Base-by-base conservation (phyloP, 192 early-diverging fungal genomes). In the Spizellomyces punctatus region DNA sequence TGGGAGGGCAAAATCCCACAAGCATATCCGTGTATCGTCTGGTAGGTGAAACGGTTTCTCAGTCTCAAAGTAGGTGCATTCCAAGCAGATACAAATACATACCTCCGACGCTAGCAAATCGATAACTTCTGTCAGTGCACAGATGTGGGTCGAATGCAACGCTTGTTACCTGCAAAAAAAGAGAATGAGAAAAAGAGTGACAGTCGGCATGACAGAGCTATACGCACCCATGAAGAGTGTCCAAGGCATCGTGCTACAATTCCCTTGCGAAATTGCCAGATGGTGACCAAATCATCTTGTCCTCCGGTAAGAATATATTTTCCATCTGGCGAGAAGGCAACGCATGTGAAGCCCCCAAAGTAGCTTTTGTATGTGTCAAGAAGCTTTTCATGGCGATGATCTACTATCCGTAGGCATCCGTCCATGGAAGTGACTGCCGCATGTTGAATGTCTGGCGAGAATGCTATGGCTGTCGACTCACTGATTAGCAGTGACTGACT, bases 1-100 rank as follows among this genome's bases (percentile, higher is more conserved):
- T 9, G 84, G 75, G 10, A 93, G 82, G 54, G 91, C 91, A 76
- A 99, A 96, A 75, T 99, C 96, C 95, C 96, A 97, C 8, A 99
- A 73, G n/a, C 92, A 76, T 2, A 99, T 67, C 63, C 87, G 84
- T 7, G 91, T 87, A 74, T 97, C 95, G 52, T 99, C 95, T 17
- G 61, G 61, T n/a, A 12, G 17, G 58, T 12, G 10, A 58, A 19
- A 14, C 4, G 22, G 9, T 0, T 19, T 62, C 17, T 21, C 44
- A 42, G 10, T 58, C 6, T 36, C 59, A 42, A 17, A 22, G 19
- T 22, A 57, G 10, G 6, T n/a, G 50, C 5, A 58, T 10, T 14
- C 52, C 42, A 14, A 57, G 21, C 5, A 44, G 9, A 50, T 17
- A 0, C 17, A 65, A 6, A 16, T 27, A 27, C 61, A 22, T 27